phyloP scores from a whole-genome alignment of 176 grass and related monocot species.

The Triticum aestivum region IWGSC_CS_RefSeq_v2.1 NC_057800.1:647689841-647690340 shows the following conservation, averaged over 20 bases:
- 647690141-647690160: neutral
- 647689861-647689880: neutral
- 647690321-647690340: conserved; percentile 92
- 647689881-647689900: neutral
- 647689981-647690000: neutral
- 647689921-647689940: neutral
- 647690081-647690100: neutral
- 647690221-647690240: neutral
- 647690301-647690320: conserved; percentile 92
- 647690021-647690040: neutral
- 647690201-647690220: neutral
- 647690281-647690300: conserved; percentile 59
- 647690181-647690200: neutral
- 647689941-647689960: neutral
- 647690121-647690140: conserved; percentile 23
- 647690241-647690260: neutral
- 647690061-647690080: neutral
- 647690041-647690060: neutral
- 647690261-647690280: conserved; percentile 10
- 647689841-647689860: neutral
- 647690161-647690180: neutral
- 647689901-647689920: neutral
- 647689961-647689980: neutral
- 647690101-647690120: neutral
- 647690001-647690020: neutral